Percentiles rank a stretch among this genome's conserved stretches.
Conservation (phyloP, 495 filamentous ascomycete genomes). For the Penicillium lividum region DNA sequence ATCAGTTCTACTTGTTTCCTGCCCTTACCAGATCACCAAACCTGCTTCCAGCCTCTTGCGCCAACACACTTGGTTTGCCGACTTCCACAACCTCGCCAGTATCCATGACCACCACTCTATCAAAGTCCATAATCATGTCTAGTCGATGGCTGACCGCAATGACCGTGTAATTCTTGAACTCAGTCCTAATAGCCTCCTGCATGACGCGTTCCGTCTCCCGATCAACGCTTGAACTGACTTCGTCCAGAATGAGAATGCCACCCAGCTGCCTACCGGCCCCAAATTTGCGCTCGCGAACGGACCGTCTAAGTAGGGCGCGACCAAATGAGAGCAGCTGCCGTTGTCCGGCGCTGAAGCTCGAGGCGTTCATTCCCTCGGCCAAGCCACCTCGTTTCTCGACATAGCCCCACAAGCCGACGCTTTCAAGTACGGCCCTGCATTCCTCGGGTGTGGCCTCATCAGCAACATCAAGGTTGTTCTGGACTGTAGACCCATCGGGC, state of each 20-base stretch:
- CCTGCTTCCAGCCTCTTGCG: background rate
- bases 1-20: background rate
- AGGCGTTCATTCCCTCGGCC: background rate
- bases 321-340: background rate
- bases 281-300: background rate
- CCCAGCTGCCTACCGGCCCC: background rate
- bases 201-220: constrained; percentile 45
- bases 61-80: constrained; percentile 29
- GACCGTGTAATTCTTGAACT: constrained; percentile 50
- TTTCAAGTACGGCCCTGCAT: constrained; percentile 23
- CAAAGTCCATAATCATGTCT: constrained; percentile 48
- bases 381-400: background rate
- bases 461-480: constrained; percentile 66
- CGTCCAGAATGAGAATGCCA: constrained; percentile 34
- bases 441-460: constrained; percentile 60
- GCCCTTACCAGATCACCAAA: background rate
- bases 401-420: background rate
- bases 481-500: constrained; percentile 19
- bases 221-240: constrained; percentile 54
- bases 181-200: constrained; percentile 40
- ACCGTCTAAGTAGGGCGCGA: constrained; percentile 1
- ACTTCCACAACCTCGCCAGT: constrained; percentile 40
- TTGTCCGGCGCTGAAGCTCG: background rate
- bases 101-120: constrained; percentile 49
- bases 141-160: constrained; percentile 50